Percentiles rank a stretch among this genome's conserved stretches.
Evolutionary conservation across 352 stramenopile species (phyloP).

Genomic region (Peronospora belbahrii): DNA sequence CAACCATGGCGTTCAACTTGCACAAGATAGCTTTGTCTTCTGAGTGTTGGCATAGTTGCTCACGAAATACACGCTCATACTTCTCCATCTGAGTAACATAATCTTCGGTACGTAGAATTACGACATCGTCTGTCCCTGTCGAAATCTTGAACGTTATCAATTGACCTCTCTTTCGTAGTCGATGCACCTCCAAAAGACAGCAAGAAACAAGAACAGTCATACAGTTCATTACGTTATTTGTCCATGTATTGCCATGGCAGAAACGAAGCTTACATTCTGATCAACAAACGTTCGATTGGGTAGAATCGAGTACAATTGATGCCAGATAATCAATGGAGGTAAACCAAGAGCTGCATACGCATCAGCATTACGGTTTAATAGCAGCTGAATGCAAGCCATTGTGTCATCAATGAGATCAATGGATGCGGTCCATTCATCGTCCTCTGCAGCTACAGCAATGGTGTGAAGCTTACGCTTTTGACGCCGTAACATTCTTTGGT

Average conservation of each 20-base stretch:
- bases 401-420: slow-evolving; percentile 44
- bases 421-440: slow-evolving; percentile 22
- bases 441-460: background rate
- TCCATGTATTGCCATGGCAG: background rate
- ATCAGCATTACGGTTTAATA: slow-evolving; percentile 31
- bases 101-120: slow-evolving; percentile 24
- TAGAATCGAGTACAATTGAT: slow-evolving; percentile 57
- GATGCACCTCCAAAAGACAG: slow-evolving; percentile 30
- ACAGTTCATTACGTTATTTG: background rate
- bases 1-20: slow-evolving; percentile 36
- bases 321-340: slow-evolving; percentile 39
- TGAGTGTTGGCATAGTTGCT: slow-evolving; percentile 18
- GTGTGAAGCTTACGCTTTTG: slow-evolving; percentile 23
- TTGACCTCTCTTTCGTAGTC: slow-evolving; percentile 27
- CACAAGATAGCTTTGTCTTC: slow-evolving; percentile 10
- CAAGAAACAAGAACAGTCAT: slow-evolving; percentile 3
- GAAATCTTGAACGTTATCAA: slow-evolving; percentile 47
- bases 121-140: slow-evolving; percentile 32
- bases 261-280: slow-evolving; percentile 35
- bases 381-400: slow-evolving; percentile 40
- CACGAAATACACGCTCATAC: slow-evolving; percentile 24
- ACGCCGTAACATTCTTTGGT: slow-evolving; percentile 18
- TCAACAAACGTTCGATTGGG: slow-evolving; percentile 57
- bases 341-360: slow-evolving; percentile 30
- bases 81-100: slow-evolving; percentile 35